Percentiles rank a stretch among this genome's conserved stretches.
Evolutionary conservation across 805 yeast genomes (phyloP).

Genomic region (Myxozyma melibiosi): DNA sequence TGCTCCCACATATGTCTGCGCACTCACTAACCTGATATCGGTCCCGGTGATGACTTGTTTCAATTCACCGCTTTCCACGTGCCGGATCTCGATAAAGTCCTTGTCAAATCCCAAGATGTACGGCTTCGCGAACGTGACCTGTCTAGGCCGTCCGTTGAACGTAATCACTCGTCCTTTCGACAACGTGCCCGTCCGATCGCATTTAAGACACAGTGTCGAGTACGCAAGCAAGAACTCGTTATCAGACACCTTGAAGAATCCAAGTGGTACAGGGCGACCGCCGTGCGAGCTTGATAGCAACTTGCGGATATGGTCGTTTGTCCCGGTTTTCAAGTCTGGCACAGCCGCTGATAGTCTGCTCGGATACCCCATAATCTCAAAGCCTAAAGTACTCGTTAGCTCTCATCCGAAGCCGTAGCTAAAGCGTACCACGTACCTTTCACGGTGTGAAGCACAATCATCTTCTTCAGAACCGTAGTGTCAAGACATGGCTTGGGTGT

Average conservation of each 20-base stretch:
- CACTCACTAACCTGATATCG: slow-evolving; percentile 48
- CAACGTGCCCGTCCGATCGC: slow-evolving; percentile 52
- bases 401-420: neutral
- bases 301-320: neutral
- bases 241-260: slow-evolving; percentile 63
- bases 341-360: neutral
- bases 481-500: slow-evolving; percentile 61
- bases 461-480: slow-evolving; percentile 62
- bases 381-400: slow-evolving; percentile 33
- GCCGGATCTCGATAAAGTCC: slow-evolving; percentile 71
- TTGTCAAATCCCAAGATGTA: slow-evolving; percentile 59
- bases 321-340: neutral
- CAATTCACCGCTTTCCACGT: slow-evolving; percentile 49
- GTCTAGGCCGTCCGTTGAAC: slow-evolving; percentile 43
- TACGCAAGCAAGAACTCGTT: slow-evolving; percentile 63
- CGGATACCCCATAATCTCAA: slow-evolving; percentile 59
- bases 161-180: slow-evolving; percentile 48
- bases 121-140: slow-evolving; percentile 50
- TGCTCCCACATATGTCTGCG: neutral
- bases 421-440: slow-evolving; percentile 47
- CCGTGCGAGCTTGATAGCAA: neutral
- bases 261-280: slow-evolving; percentile 50
- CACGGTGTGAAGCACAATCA: slow-evolving; percentile 66
- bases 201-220: slow-evolving; percentile 67
- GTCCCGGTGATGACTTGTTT: slow-evolving; percentile 74